A percentile compares a stretch with the other conserved stretches of the same genome.
phyloP scores from a whole-genome alignment of 768 basidiomycete genomes.

The Hydnomerulius pinastri region DNA sequence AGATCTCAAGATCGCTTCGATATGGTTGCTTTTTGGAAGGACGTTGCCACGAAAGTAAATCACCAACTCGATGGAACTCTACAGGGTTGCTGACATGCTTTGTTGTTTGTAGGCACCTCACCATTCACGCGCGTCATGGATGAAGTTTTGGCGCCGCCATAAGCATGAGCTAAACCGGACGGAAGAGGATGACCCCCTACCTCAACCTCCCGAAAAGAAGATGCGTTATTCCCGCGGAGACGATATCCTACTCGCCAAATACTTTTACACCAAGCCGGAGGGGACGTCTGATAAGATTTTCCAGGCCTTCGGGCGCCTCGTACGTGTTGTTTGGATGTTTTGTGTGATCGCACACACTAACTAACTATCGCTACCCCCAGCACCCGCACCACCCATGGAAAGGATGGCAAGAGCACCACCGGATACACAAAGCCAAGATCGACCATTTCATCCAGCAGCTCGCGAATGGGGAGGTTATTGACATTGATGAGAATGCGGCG shows the following conservation, averaged over 20 bases:
- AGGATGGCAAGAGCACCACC: conserved; percentile 91
- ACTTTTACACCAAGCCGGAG: conserved; percentile 70
- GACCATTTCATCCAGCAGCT: conserved; percentile 74
- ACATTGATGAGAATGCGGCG: conserved; percentile 28
- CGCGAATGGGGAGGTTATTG: conserved; percentile 55
- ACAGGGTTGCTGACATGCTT: conserved; percentile 1
- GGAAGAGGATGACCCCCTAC: conserved; percentile 69
- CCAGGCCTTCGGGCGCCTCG: conserved; percentile 73
- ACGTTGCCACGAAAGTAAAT: conserved; percentile 65
- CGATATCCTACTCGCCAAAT: conserved; percentile 76
- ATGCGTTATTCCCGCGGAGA: conserved; percentile 82
- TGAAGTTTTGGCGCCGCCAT: conserved; percentile 90
- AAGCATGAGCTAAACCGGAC: conserved; percentile 76
- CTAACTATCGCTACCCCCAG: conserved; percentile 39
- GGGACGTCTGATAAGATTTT: conserved; percentile 86
- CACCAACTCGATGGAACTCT: background rate
- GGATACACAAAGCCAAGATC: conserved; percentile 85
- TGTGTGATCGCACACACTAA: conserved; percentile 1
- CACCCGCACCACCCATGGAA: conserved; percentile 92
- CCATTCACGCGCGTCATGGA: conserved; percentile 91
- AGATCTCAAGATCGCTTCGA: conserved; percentile 63
- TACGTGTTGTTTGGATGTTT: conserved; percentile 33
- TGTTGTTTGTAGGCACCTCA: conserved; percentile 67
- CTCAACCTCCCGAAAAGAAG: conserved; percentile 82
- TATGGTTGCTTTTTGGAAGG: conserved; percentile 82